phyloP scores from a whole-genome alignment of 345 rosid species.

The Clausena lansium region DNA sequence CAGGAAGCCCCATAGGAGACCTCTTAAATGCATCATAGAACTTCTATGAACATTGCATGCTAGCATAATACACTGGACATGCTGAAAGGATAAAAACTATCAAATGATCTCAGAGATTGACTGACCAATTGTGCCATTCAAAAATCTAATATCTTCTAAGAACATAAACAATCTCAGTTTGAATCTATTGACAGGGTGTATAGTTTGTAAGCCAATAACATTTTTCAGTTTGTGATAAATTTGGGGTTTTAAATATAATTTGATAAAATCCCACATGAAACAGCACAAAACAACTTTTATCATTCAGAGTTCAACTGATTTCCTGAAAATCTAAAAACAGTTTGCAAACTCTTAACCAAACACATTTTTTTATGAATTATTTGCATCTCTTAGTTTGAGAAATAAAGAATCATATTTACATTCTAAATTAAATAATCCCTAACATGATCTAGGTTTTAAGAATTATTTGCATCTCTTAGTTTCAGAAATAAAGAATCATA shows the following conservation, averaged over 20 bases:
- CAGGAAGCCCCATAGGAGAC: slow-evolving; percentile 92
- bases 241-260: not conserved
- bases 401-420: not conserved
- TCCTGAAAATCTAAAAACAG: not conserved
- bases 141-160: not conserved
- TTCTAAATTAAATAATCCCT: not conserved
- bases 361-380: not conserved
- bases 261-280: not conserved
- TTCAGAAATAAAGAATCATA: not conserved
- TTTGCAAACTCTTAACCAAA: not conserved
- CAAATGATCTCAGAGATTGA: not conserved
- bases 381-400: not conserved
- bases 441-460: not conserved
- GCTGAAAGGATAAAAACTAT: slow-evolving; percentile 3
- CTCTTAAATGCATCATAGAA: slow-evolving; percentile 61
- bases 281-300: not conserved
- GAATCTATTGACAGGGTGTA: not conserved
- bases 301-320: not conserved
- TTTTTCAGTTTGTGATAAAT: not conserved
- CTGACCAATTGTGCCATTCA: not conserved
- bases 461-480: not conserved
- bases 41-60: slow-evolving; percentile 12
- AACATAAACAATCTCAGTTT: not conserved
- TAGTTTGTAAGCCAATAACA: not conserved
- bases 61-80: slow-evolving; percentile 2